These are phyloP conservation scores for Fraxinus anomala DNA, from an alignment of 257 asterid species.

Conservation along the genomic window DNA sequence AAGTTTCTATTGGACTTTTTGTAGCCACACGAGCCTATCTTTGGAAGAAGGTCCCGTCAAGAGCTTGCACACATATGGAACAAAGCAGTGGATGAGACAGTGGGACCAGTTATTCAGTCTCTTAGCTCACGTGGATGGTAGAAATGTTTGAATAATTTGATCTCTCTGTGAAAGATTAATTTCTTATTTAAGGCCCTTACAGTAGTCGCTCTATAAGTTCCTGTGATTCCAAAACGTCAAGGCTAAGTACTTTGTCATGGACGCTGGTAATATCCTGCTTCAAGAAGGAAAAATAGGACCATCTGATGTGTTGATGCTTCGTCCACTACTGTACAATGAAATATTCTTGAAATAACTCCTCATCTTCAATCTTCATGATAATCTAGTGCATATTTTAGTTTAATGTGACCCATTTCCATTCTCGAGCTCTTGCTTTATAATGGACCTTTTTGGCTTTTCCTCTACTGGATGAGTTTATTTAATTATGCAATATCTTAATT, in stretches of 20 bases:
- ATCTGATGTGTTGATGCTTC: neutral
- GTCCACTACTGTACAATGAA: neutral
- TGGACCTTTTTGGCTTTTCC: neutral
- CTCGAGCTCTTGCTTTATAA: neutral
- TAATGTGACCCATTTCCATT: neutral
- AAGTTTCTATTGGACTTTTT: conserved; percentile 5
- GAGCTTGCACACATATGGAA: conserved; percentile 56
- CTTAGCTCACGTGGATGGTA: conserved; percentile 57
- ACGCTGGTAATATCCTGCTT: neutral
- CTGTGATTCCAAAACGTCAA: neutral
- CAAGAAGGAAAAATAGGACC: neutral
- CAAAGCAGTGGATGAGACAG: conserved; percentile 45
- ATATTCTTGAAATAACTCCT: neutral
- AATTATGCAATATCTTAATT: neutral
- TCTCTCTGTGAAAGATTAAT: neutral
- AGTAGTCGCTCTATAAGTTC: neutral
- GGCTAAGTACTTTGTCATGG: neutral
- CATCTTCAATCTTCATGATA: neutral
- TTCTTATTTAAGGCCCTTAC: neutral
- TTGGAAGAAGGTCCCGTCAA: conserved; percentile 26
- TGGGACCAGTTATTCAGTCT: conserved; percentile 43
- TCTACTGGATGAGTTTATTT: neutral
- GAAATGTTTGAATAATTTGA: conserved; percentile 10
- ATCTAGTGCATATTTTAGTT: neutral
- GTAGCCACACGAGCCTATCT: conserved; percentile 35